Evolutionary conservation across 208 protist genomes (phyloP).

Genomic region (Trypanosoma caninum): DNA sequence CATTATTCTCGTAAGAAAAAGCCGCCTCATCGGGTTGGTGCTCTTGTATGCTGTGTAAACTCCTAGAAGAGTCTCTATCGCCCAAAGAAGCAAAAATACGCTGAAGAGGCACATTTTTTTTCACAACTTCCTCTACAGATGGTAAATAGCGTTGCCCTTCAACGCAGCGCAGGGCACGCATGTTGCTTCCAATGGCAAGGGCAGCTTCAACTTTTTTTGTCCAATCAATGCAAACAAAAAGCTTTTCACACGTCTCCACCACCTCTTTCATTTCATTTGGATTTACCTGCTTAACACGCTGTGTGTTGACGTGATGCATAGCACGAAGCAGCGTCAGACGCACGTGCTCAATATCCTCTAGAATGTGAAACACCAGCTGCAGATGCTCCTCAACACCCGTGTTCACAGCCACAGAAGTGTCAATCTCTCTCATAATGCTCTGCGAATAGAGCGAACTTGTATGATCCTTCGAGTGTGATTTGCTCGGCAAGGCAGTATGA

Average conservation of each 20-base stretch:
- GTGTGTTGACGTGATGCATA: background rate
- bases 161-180: constrained; percentile 71
- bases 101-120: constrained; percentile 51
- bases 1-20: constrained; percentile 82
- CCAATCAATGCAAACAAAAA: constrained; percentile 44
- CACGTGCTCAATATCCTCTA: constrained; percentile 74
- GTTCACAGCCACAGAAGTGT: background rate
- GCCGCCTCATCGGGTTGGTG: constrained; percentile 53
- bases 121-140: constrained; percentile 9
- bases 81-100: constrained; percentile 74
- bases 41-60: constrained; percentile 52
- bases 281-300: constrained; percentile 11
- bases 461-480: background rate
- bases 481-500: constrained; percentile 2
- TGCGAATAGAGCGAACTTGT: constrained; percentile 44
- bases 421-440: constrained; percentile 25
- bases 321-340: constrained; percentile 42
- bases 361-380: constrained; percentile 57
- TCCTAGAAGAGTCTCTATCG: constrained; percentile 75
- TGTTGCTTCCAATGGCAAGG: constrained; percentile 65
- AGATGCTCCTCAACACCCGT: constrained; percentile 56
- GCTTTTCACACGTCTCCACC: constrained; percentile 32
- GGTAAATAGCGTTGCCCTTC: constrained; percentile 64
- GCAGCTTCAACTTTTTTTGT: constrained; percentile 38
- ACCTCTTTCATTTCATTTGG: constrained; percentile 28